Evolutionary conservation across 2,329 filamentous ascomycete species (phyloP), one percentile per base, ranked within the genome.

Genomic region (Cyphellophora attinorum): DNA sequence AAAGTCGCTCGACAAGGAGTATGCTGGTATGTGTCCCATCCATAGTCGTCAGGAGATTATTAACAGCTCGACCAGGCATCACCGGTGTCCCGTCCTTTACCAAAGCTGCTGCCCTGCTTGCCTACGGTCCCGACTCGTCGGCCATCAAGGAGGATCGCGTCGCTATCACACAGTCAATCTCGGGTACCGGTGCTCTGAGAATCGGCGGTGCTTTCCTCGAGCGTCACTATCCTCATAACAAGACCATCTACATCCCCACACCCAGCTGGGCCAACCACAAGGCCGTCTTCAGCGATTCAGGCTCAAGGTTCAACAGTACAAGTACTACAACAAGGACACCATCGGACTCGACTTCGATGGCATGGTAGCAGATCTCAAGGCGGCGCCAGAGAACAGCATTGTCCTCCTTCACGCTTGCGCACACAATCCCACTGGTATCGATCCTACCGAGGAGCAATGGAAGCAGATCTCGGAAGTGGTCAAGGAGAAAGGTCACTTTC

Each of bases 181-280:
- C 91, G 42, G 91, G 91, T 50, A 98, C 91, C 39, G 91, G 91
- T 57, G 91, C 91, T 45, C 78, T 98, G 55, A 81, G 91, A 59
- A 89, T 98, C 58, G 91, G 85, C 47, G 91, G 81, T 55, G 86
- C 84, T 51, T 98, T 96, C 77, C 74, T 98, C 50, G 65, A 84
- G 62, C 82, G 86, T 55, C 89, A 85, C 75, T 95, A 82, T 70
- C 86, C 88, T 29, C 78, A 82, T 59, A 77, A 77, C 52, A 96
- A 95, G 79, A 84, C 82, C 62, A 85, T 98, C 67, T 96, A 94
- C 72, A 86, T 98, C 59, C 91, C 91, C 43, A 88, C 72, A 38
- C 91, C 91, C 34, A 93, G 85, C 52, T 98, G 91, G 91, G 91
- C 89, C 53, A 96, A 98, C 76, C 91, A 98, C 73, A 84, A 77